Base-by-base conservation (phyloP, 441 rosid genomes). In the Adansonia madagascariensis region DNA sequence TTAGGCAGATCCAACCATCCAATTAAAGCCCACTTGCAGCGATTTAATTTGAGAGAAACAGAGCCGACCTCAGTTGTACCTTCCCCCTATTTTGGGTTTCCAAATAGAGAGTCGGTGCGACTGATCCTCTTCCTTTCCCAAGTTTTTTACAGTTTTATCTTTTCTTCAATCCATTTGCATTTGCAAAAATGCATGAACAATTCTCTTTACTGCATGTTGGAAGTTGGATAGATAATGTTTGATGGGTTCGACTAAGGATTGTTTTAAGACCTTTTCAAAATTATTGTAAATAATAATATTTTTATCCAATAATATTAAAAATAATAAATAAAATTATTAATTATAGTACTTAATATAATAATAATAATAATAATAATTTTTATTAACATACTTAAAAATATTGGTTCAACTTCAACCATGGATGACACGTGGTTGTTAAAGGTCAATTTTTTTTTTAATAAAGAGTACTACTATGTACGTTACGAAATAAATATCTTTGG, bases 1-100 rank as follows among this genome's bases (percentile, higher is more conserved):
- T 60, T 52, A 27, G 69, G 49, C 68, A 53, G 59, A 46, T 72
- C 72, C 50, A 43, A 53, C 75, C 27, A 35, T n/a, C 27, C 39
- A 31, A 46, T 67, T 46, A 67, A 52, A 24, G 35, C n/a, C 76
- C 75, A 60, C 67, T 14, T 49, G 72, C 74, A 11, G 5, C 11
- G 24, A 6, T 27, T 56, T 59, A 18, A 7, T 5, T 39, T 24
- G 41, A 57, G 52, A 11, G 43, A 8, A 1, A 10, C 22, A 50
- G 44, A 70, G 22, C 60, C 61, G 44, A 50, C 74, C 60, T 70
- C 44, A 8, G 46, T 27, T 70, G 46, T 9, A 9, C 44, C 60
- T 27, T 15, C 74, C 74, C 15, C 60, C 27, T 8, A 18, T 27
- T 27, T 12, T 47, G 18, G 39, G 4, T 67, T 68, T 50, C 72